These are phyloP conservation scores for Parsonsia alboflavescens DNA, from an alignment of 257 asterid species.

Conservation along the genomic window DNA sequence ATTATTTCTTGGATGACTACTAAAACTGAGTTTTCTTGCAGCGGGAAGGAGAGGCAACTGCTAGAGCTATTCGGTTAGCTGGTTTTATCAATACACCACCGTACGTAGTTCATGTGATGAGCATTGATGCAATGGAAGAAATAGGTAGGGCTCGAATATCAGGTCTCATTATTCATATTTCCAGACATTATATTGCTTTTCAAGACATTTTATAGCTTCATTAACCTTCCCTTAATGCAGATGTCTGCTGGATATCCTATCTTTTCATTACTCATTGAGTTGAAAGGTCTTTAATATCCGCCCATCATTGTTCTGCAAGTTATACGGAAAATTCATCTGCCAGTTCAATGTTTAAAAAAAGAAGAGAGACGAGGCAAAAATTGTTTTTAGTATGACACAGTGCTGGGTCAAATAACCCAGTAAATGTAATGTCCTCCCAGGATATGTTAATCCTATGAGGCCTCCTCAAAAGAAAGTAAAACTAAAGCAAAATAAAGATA, in stretches of 20 bases:
- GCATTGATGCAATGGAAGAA: constrained; percentile 98
- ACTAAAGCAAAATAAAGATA: neutral
- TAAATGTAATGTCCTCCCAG: neutral
- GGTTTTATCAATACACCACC: constrained; percentile 88
- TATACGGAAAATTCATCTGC: neutral
- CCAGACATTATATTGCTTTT: neutral
- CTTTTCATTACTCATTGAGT: neutral
- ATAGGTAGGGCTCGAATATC: constrained; percentile 90
- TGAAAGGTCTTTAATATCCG: neutral
- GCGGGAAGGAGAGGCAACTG: constrained; percentile 96
- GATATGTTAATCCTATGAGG: neutral
- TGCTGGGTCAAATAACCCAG: neutral
- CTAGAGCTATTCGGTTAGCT: constrained; percentile 93
- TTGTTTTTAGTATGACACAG: neutral
- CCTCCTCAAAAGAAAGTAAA: neutral
- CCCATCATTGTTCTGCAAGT: neutral
- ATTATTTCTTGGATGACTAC: neutral
- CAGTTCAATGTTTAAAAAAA: neutral
- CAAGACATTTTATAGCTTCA: neutral
- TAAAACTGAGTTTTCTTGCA: constrained; percentile 27
- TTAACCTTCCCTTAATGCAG: neutral
- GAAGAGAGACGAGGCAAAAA: neutral
- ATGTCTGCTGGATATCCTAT: neutral
- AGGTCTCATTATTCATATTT: constrained; percentile 36
- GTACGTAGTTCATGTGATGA: constrained; percentile 97